phyloP scores from a whole-genome alignment of 331 rosid genomes.

The Pyracantha coccinea region DNA sequence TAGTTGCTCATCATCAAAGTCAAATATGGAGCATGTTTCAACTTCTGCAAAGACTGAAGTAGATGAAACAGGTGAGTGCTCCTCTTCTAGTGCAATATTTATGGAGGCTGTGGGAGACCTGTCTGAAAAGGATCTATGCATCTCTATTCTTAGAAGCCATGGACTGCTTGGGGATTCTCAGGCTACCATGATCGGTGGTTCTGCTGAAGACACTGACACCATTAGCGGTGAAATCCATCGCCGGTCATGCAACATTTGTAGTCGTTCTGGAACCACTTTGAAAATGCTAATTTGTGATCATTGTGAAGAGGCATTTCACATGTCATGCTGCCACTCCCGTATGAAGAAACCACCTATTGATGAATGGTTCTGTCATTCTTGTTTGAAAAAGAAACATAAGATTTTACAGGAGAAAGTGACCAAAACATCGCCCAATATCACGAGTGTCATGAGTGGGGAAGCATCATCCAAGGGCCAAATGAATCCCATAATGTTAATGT shows the following conservation, averaged over 20 bases:
- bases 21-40: slow-evolving; percentile 53
- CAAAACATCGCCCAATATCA: slow-evolving; percentile 31
- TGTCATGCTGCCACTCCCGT: slow-evolving; percentile 56
- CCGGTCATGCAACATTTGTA: slow-evolving; percentile 68
- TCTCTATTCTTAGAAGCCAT: slow-evolving; percentile 54
- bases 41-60: slow-evolving; percentile 46
- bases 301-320: slow-evolving; percentile 86
- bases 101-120: slow-evolving; percentile 36
- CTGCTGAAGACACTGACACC: slow-evolving; percentile 27
- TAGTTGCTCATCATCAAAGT: slow-evolving; percentile 90
- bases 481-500: slow-evolving; percentile 48
- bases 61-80: slow-evolving; percentile 76
- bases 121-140: slow-evolving; percentile 70
- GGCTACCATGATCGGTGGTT: slow-evolving; percentile 16
- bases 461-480: slow-evolving; percentile 37
- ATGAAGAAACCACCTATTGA: slow-evolving; percentile 49
- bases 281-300: slow-evolving; percentile 80
- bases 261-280: slow-evolving; percentile 34
- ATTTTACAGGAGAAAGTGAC: slow-evolving; percentile 36
- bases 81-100: slow-evolving; percentile 60
- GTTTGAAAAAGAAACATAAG: slow-evolving; percentile 52
- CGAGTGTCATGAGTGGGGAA: slow-evolving; percentile 35
- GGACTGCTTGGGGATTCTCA: slow-evolving; percentile 43
- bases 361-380: slow-evolving; percentile 90
- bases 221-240: slow-evolving; percentile 27